phyloP scores from a whole-genome alignment of 768 basidiomycete species.

The Russula lepida region DNA sequence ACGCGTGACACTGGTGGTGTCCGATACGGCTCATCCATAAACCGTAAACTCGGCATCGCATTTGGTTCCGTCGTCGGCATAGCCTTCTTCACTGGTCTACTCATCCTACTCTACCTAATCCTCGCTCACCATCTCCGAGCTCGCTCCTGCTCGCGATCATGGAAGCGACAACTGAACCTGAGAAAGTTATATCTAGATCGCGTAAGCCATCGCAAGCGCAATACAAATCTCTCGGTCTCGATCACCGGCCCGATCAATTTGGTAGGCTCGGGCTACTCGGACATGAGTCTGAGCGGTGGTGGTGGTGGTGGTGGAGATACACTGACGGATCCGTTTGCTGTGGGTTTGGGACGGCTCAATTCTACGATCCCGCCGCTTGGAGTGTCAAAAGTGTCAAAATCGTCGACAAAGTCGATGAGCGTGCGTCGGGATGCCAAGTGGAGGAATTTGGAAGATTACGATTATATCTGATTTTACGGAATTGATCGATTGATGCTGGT shows the following conservation, averaged over 20 bases:
- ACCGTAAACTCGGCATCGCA: background rate
- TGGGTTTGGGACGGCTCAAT: background rate
- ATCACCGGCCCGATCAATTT: too few relatives aligned
- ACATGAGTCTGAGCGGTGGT: too few relatives aligned
- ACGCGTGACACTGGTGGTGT: background rate
- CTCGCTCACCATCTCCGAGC: background rate
- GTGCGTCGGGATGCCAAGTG: background rate
- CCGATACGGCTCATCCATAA: background rate
- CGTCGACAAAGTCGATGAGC: background rate
- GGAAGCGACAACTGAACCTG: background rate
- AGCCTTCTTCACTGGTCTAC: background rate
- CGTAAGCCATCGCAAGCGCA: background rate
- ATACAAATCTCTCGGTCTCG: too few relatives aligned
- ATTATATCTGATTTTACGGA: background rate
- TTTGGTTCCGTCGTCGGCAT: background rate
- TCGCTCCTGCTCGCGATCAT: background rate
- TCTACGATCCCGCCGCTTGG: background rate
- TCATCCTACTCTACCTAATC: background rate
- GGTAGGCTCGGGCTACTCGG: too few relatives aligned
- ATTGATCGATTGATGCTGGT: background rate
- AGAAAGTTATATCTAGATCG: background rate
- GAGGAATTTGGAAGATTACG: constrained; percentile 11
- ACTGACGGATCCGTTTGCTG: background rate
- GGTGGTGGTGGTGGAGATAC: too few relatives aligned
- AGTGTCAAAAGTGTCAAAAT: background rate